Base-by-base conservation (phyloP, 306 rosid genomes). In the Boehmeria nivea region DNA sequence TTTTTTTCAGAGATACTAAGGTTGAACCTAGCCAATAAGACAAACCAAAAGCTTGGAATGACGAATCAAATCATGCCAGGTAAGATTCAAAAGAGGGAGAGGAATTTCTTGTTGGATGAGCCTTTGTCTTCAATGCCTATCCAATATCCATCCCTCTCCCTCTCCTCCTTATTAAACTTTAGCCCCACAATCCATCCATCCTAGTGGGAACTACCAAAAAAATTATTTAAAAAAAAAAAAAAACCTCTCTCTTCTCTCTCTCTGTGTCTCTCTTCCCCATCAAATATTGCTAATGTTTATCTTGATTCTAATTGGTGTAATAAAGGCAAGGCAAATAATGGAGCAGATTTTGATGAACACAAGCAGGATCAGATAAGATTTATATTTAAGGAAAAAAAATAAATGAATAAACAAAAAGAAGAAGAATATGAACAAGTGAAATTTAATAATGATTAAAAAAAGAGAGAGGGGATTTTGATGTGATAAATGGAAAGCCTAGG, bases 161-260 rank as follows among this genome's bases (percentile, higher is more conserved):
- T 25, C 16, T 47, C 46, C 63, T 45, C 47, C 33, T 60, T 60
- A 63, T 76, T 71, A 69, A 69, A 54, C 67, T 27, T 28, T 42
- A 71, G 76, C 78, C 89, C 95, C 89, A 87, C 95, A 63, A 17
- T 82, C 86, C 88, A 78, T 77, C 72, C 78, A 75, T 78, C 73
- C 83, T 38, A 54, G 60, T 58, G 67, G 79, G 55, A 58, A 55
- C 19, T 53, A 31, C 19, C 8, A 28, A 14, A 6, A 27, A 38
- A 6, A 52, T 45, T n/a, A n/a, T n/a, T n/a, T n/a, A n/a, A n/a
- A n/a, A n/a, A n/a, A n/a, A n/a, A n/a, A n/a, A n/a, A n/a, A n/a
- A n/a, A n/a, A n/a, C n/a, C n/a, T n/a, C n/a, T n/a, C 51, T 45
- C 22, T 20, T 44, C 21, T 44, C 38, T 52, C 22, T n/a, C 4